These are phyloP conservation scores for Brassica balearica DNA, from an alignment of 441 rosid genomes.

Conservation along the genomic window DNA sequence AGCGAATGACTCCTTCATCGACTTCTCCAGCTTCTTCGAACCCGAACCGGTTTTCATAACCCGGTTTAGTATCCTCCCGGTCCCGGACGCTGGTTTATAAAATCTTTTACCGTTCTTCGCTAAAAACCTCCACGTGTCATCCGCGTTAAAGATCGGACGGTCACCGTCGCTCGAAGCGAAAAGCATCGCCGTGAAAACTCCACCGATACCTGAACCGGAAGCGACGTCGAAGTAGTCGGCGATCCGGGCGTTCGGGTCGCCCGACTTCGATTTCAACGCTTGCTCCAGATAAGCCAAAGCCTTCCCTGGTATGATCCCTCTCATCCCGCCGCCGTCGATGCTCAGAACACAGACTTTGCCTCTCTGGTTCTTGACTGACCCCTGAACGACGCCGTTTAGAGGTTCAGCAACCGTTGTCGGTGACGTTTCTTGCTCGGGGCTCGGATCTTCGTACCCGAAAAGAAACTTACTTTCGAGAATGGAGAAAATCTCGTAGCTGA, in stretches of 20 bases:
- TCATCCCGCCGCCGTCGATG: slow-evolving; percentile 90
- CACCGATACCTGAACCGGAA: slow-evolving; percentile 90
- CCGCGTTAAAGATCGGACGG: slow-evolving; percentile 78
- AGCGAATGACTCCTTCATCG: slow-evolving; percentile 66
- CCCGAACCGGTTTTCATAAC: slow-evolving; percentile 53
- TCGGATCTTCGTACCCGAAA: slow-evolving; percentile 76
- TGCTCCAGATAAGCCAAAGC: slow-evolving; percentile 80
- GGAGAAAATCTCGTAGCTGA: slow-evolving; percentile 95
- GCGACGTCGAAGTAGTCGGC: slow-evolving; percentile 95
- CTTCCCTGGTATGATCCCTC: slow-evolving; percentile 84
- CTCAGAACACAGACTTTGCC: slow-evolving; percentile 84
- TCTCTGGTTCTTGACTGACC: slow-evolving; percentile 74
- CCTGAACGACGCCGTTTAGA: slow-evolving; percentile 30
- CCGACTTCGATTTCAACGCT: slow-evolving; percentile 76
- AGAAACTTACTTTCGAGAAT: slow-evolving; percentile 89
- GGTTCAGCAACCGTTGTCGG: slow-evolving; percentile 17
- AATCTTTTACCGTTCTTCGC: slow-evolving; percentile 69
- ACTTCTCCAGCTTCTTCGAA: slow-evolving; percentile 64
- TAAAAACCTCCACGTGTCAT: slow-evolving; percentile 83
- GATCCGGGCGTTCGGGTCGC: slow-evolving; percentile 82
- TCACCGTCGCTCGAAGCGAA: slow-evolving; percentile 68
- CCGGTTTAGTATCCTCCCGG: slow-evolving; percentile 52
- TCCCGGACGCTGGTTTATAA: slow-evolving; percentile 47
- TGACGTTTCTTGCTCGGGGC: slow-evolving; percentile 36
- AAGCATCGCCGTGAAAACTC: slow-evolving; percentile 91